Percentiles rank a stretch among this genome's conserved stretches.
phyloP scores from a whole-genome alignment of 176 grass and related monocot genomes.

The Hyparrhenia diplandra region DNA sequence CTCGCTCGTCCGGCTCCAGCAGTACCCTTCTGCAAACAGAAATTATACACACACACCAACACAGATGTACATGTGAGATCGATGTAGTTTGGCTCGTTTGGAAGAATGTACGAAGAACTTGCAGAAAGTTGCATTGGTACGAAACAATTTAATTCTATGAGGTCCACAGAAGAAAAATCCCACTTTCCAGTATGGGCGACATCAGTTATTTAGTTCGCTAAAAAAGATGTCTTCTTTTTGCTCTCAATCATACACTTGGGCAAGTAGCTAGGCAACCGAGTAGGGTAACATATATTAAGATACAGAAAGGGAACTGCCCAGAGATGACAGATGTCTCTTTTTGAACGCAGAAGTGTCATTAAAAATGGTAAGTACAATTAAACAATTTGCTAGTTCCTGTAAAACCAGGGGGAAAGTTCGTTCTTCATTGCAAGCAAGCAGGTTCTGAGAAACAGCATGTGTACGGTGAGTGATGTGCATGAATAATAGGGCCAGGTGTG shows the following conservation, averaged over 20 bases:
- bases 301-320: not conserved
- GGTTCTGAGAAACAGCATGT: not conserved
- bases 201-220: no score
- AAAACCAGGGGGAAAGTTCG: no score
- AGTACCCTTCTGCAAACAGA: constrained; percentile 73
- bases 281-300: not conserved
- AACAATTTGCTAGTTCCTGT: no score
- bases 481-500: not conserved
- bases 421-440: not conserved
- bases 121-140: not conserved
- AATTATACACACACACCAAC: no score
- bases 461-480: not conserved
- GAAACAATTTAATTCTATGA: not conserved
- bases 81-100: not conserved
- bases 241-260: not conserved
- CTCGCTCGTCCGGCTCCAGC: constrained; percentile 99
- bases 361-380: not conserved
- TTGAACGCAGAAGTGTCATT: not conserved
- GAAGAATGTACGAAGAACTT: not conserved
- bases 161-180: not conserved
- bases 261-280: no score
- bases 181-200: no score
- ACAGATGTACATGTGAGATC: no score
- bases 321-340: not conserved
- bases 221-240: not conserved